Conservation (phyloP, 75 land plant species). For the Pseudotsuga menziesii region DNA sequence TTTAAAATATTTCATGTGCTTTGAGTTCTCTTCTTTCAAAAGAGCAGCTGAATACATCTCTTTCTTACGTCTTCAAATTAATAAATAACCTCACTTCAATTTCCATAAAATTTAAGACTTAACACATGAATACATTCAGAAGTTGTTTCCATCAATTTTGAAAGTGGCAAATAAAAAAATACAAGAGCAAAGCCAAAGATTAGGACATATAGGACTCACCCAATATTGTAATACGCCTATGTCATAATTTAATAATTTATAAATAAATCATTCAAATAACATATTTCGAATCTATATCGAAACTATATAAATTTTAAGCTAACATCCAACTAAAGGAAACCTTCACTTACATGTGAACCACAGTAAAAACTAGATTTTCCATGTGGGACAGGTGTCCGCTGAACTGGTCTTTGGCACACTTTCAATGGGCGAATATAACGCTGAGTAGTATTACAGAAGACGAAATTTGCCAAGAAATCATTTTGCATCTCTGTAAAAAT, state of each 20-base stretch:
- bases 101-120: too few species aligned
- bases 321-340: not conserved
- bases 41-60: too few species aligned
- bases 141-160: too few species aligned
- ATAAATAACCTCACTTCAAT: too few species aligned
- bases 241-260: too few species aligned
- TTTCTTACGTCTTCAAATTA: too few species aligned
- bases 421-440: slow-evolving; percentile 75
- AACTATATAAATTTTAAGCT: not conserved
- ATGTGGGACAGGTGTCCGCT: slow-evolving; percentile 63
- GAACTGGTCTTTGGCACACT: slow-evolving; percentile 50
- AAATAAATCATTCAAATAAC: not conserved
- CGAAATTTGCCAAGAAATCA: slow-evolving; percentile 89
- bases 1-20: too few species aligned
- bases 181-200: too few species aligned
- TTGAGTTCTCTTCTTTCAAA: too few species aligned
- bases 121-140: too few species aligned
- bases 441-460: slow-evolving; percentile 96
- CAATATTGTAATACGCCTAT: not conserved
- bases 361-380: slow-evolving; percentile 80
- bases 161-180: too few species aligned
- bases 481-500: slow-evolving; percentile 87
- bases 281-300: not conserved
- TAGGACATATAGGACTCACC: too few species aligned
- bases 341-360: slow-evolving; percentile 71